Percentiles rank a stretch among this genome's conserved stretches.
Evolutionary conservation across 805 yeast genomes (phyloP).

Genomic region (Hemisphaericaspora nanyangensis): DNA sequence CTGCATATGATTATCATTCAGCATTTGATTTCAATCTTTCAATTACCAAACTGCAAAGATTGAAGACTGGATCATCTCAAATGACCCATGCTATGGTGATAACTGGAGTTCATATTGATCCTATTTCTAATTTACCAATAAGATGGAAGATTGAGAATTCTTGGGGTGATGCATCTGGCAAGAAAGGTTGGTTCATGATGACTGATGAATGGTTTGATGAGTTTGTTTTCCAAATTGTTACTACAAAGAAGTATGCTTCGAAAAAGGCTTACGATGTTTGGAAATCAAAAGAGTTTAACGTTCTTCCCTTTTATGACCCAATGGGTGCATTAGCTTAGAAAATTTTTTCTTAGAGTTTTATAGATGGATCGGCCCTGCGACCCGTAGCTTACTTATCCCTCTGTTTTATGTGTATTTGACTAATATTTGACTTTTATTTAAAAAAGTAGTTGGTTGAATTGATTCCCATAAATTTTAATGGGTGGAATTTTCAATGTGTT

Average conservation of each 20-base stretch:
- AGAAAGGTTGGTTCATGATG: constrained; percentile 41
- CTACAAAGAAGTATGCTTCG: constrained; percentile 33
- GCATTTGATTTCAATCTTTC: constrained; percentile 49
- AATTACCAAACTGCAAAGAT: constrained; percentile 63
- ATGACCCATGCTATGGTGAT: constrained; percentile 93
- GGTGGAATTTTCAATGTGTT: no score
- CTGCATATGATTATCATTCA: constrained; percentile 62
- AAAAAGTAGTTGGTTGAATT: no score
- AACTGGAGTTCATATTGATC: constrained; percentile 75
- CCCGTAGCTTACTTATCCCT: no score
- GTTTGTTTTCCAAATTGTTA: constrained; percentile 40
- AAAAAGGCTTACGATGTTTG: constrained; percentile 33
- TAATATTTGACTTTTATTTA: no score
- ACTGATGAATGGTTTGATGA: constrained; percentile 43
- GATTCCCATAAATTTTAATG: no score
- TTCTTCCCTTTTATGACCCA: constrained; percentile 40
- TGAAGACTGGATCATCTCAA: constrained; percentile 63
- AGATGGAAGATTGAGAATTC: constrained; percentile 45
- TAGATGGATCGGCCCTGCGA: no score
- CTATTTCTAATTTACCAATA: constrained; percentile 31
- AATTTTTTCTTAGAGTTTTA: no score
- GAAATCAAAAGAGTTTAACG: constrained; percentile 28
- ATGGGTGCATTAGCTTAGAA: constrained; percentile 40
- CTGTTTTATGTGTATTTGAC: no score
- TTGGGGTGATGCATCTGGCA: constrained; percentile 40